Evolutionary conservation across 2,329 filamentous ascomycete genomes (phyloP), one percentile per base, ranked within the genome.

Genomic region (Erysiphe pisi): DNA sequence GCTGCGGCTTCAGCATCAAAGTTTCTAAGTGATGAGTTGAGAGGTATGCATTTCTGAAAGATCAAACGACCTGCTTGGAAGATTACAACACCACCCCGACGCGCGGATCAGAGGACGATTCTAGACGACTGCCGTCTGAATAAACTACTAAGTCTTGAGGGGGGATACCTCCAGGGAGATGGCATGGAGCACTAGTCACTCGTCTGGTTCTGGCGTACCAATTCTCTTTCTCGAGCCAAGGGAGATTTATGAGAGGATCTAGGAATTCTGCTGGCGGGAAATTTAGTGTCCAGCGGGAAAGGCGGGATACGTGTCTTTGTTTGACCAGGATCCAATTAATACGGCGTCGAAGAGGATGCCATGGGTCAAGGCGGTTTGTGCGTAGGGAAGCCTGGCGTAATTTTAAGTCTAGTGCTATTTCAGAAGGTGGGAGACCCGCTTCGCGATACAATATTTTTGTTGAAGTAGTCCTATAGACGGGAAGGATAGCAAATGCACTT

Each of bases 381-480:
- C 70, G 18, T 3, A 74, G 43, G 40, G 70, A 49, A 31, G 45
- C 70, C 31, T 49, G 36, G 45, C 22, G 70, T 47, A 74, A 40
- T 47, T 74, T 74, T 47, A 28, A 74, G 45, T 49, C 70, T 1
- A 49, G 22, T 14, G 25, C 70, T 3, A 74, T 74, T 74, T n/a
- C 36, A 18, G 45, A 9, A 47, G 70, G 70, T 4, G 36, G 18
- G 25, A 49, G 40, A 49, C 70, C 70, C 18, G 70, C 45, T 49
- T 74, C 70, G 9, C 45, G 40, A 11, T 74, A 74, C 12, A 49
- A 40, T 20, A 18, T 8, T 16, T 28, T 52, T 31, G 70, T 52
- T 49, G 45, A 40, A n/a, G 36, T 49, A 31, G 36, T 74, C 22
- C 43, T 36, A 49, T 74, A 74, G 40, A 74, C 70, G 45, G 70